Conservation (phyloP, 805 yeast species). For the Ogataea paraovalis region DNA sequence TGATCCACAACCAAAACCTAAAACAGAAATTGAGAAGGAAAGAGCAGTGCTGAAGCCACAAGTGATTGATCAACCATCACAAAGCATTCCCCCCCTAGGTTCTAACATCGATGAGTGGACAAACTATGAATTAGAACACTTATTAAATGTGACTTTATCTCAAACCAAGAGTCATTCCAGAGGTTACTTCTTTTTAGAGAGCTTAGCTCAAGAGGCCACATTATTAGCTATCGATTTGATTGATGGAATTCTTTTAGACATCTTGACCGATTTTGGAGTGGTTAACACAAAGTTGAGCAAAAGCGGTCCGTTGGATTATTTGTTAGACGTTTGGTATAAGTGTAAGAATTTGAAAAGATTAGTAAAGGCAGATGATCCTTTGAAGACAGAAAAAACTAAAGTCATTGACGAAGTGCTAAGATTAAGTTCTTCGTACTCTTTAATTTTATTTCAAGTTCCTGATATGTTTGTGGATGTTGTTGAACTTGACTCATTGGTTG, state of each 20-base stretch:
- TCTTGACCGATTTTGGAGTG: constrained; percentile 49
- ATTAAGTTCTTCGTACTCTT: constrained; percentile 56
- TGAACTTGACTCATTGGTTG: constrained; percentile 26
- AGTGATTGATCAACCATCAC: neutral
- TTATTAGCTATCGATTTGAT: constrained; percentile 31
- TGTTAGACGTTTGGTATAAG: constrained; percentile 41
- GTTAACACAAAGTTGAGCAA: constrained; percentile 24
- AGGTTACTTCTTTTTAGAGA: constrained; percentile 17
- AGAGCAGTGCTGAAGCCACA: neutral
- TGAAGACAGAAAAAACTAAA: constrained; percentile 33
- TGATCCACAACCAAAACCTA: constrained; percentile 1
- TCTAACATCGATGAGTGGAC: constrained; percentile 39
- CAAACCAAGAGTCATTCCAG: constrained; percentile 17
- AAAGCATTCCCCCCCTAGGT: too few species aligned
- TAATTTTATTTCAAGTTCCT: constrained; percentile 64
- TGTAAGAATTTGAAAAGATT: constrained; percentile 41
- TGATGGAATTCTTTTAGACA: constrained; percentile 53
- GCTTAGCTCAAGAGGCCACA: constrained; percentile 22
- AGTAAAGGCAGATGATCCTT: constrained; percentile 38
- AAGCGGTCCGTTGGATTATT: constrained; percentile 41
- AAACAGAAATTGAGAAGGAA: neutral
- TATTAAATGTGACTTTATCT: constrained; percentile 35
- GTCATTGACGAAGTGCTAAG: constrained; percentile 47
- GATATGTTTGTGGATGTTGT: constrained; percentile 51
- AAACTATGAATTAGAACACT: constrained; percentile 32